A percentile compares a stretch with the other conserved stretches of the same genome.
phyloP scores from a whole-genome alignment of 495 filamentous ascomycete species.

The Thermothielavioides terrestris region DNA sequence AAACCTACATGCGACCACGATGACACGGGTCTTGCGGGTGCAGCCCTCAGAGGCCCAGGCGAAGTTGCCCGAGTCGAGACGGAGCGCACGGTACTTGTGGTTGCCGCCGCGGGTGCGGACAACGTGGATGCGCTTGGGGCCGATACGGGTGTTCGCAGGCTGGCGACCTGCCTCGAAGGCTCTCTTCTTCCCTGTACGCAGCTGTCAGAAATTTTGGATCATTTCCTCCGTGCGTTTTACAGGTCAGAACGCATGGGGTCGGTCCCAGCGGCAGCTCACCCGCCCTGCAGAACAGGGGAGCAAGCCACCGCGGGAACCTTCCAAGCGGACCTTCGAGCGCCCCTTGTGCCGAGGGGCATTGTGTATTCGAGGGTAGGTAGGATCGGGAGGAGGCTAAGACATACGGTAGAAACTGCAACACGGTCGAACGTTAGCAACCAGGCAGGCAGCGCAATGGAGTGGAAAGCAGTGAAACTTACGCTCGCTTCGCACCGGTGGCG shows the following conservation, averaged over 20 bases:
- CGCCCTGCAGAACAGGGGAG: background rate
- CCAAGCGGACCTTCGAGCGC: slow-evolving; percentile 49
- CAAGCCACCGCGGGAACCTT: slow-evolving; percentile 10
- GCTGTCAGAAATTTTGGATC: slow-evolving; percentile 25
- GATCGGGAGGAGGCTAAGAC: slow-evolving; percentile 16
- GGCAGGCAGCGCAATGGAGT: background rate
- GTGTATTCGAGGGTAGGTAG: slow-evolving; percentile 7
- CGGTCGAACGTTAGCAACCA: slow-evolving; percentile 17
- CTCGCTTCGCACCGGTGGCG: slow-evolving; percentile 92
- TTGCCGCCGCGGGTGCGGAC: slow-evolving; percentile 98
- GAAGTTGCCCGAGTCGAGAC: slow-evolving; percentile 99
- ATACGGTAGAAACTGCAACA: slow-evolving; percentile 30
- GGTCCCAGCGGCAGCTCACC: slow-evolving; percentile 10
- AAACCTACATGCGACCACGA: slow-evolving; percentile 70
- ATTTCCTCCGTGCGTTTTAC: slow-evolving; percentile 32
- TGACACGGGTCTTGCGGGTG: slow-evolving; percentile 97
- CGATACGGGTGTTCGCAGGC: slow-evolving; percentile 98
- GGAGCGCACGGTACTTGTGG: slow-evolving; percentile 98
- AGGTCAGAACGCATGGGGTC: slow-evolving; percentile 53
- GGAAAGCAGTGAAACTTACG: slow-evolving; percentile 28
- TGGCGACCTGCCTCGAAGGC: slow-evolving; percentile 99
- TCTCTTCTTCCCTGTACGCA: slow-evolving; percentile 60
- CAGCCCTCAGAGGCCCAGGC: slow-evolving; percentile 97
- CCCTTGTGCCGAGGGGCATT: slow-evolving; percentile 12
- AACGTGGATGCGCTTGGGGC: slow-evolving; percentile 94